phyloP scores from a whole-genome alignment of 306 rosid species.

The Dicorynia guianensis region DNA sequence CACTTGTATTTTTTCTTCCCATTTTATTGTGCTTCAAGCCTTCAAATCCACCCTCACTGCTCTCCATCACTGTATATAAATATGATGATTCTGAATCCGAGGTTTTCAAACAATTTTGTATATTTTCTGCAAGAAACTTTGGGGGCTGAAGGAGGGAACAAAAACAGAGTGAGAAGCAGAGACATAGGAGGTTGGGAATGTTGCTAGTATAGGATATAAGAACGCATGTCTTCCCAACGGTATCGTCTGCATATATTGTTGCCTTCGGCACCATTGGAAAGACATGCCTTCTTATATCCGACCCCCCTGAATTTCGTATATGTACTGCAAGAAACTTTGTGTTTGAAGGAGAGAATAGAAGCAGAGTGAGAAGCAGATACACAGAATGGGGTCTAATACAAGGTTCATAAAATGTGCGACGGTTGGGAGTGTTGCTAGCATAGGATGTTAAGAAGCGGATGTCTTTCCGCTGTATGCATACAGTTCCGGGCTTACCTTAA shows the following conservation, averaged over 20 bases:
- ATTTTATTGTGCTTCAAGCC: not conserved
- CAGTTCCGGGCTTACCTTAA: too few species aligned
- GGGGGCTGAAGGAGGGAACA: not conserved
- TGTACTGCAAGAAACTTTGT: too few species aligned
- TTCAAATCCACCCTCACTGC: not conserved
- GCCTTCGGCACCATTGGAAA: too few species aligned
- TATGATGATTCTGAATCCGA: not conserved
- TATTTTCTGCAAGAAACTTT: not conserved
- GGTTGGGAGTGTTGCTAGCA: conserved; percentile 43
- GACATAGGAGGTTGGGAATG: not conserved
- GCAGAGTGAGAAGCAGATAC: too few species aligned
- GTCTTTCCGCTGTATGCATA: too few species aligned
- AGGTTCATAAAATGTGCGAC: conserved; percentile 55
- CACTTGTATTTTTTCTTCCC: not conserved
- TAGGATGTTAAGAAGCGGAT: too few species aligned
- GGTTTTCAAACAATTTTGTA: not conserved
- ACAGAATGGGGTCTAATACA: conserved; percentile 33
- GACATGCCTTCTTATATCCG: too few species aligned
- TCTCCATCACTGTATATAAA: not conserved
- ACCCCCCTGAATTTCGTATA: too few species aligned
- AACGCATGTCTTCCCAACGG: too few species aligned
- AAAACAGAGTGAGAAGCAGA: not conserved
- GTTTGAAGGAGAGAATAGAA: too few species aligned
- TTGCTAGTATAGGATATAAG: too few species aligned
- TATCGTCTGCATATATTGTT: too few species aligned